Percentiles rank a stretch among this genome's conserved stretches.
phyloP scores from a whole-genome alignment of 2,329 filamentous ascomycete species.

The Stylonectria norvegica region DNA sequence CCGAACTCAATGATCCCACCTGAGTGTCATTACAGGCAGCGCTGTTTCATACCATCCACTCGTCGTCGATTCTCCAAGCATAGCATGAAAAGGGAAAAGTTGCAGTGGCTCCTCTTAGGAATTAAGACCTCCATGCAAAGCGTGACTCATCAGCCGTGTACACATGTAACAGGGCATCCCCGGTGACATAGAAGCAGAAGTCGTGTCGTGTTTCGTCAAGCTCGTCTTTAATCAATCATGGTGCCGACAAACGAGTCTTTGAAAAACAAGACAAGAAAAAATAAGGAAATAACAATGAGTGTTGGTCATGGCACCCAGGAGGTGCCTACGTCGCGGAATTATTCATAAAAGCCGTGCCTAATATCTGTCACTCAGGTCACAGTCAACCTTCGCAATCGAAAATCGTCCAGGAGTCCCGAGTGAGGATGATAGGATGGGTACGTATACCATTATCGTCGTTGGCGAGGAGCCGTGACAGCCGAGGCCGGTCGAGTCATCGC shows the following conservation, averaged over 20 bases:
- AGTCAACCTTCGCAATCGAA: slow-evolving; percentile 7
- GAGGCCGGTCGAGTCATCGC: slow-evolving; percentile 47
- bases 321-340: slow-evolving; percentile 6
- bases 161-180: slow-evolving; percentile 35
- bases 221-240: slow-evolving; percentile 26
- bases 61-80: slow-evolving; percentile 29
- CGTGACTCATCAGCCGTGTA: slow-evolving; percentile 46
- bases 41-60: slow-evolving; percentile 30
- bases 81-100: slow-evolving; percentile 22
- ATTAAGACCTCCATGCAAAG: slow-evolving; percentile 41
- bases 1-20: slow-evolving; percentile 32
- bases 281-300: slow-evolving; percentile 18
- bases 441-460: slow-evolving; percentile 33
- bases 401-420: slow-evolving; percentile 2
- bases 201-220: slow-evolving; percentile 39
- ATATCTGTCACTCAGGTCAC: slow-evolving; percentile 5
- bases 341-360: slow-evolving; percentile 7
- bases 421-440: not conserved
- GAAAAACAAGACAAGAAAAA: slow-evolving; percentile 21
- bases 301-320: slow-evolving; percentile 11
- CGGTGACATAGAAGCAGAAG: slow-evolving; percentile 34
- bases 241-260: slow-evolving; percentile 29
- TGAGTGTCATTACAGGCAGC: slow-evolving; percentile 38
- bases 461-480: slow-evolving; percentile 40
- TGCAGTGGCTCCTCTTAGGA: slow-evolving; percentile 21